Conservation (phyloP, 441 rosid species). For the Populus hybrid region DNA sequence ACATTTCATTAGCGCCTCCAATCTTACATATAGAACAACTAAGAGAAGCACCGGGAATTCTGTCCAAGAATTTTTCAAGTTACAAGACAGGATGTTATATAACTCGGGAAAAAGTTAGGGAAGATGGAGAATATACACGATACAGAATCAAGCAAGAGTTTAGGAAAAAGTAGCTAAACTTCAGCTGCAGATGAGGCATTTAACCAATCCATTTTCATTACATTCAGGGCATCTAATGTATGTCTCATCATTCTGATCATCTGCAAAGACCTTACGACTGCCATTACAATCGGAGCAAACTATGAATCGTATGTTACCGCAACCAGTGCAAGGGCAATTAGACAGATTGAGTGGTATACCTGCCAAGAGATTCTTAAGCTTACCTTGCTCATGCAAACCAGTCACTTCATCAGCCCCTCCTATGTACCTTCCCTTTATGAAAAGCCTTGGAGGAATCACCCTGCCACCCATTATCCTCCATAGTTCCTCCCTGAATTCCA, state of each 20-base stretch:
- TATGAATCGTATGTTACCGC: constrained; percentile 56
- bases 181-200: constrained; percentile 58
- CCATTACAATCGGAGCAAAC: constrained; percentile 74
- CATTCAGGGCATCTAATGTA: constrained; percentile 60
- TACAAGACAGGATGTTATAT: background rate
- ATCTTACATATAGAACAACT: background rate
- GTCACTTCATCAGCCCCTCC: constrained; percentile 89
- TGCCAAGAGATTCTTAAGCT: constrained; percentile 65
- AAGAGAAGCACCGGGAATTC: background rate
- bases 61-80: background rate
- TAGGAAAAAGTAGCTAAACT: background rate
- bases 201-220: constrained; percentile 85
- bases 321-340: constrained; percentile 36
- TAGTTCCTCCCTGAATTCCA: constrained; percentile 68
- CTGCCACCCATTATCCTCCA: constrained; percentile 56
- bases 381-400: constrained; percentile 71
- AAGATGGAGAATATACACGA: background rate
- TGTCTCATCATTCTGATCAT: constrained; percentile 29
- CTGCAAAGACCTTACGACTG: constrained; percentile 48
- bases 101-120: background rate
- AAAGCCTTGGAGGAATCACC: constrained; percentile 72
- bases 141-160: background rate
- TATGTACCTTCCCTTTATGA: constrained; percentile 69
- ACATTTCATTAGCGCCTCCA: background rate
- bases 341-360: constrained; percentile 41